phyloP scores from a whole-genome alignment of 169 alveolate genomes.

The Plasmodium blacklocki region DNA sequence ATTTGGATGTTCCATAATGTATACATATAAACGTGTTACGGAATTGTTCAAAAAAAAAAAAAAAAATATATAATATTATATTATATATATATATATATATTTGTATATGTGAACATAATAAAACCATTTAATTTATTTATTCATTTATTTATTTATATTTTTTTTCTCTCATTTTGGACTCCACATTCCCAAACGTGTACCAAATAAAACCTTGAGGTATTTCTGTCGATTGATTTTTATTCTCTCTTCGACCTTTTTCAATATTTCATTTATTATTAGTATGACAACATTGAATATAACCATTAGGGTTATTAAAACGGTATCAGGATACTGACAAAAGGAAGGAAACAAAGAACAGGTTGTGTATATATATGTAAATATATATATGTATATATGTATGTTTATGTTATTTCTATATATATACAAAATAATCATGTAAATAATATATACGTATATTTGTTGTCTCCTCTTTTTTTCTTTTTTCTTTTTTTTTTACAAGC shows the following conservation, averaged over 20 bases:
- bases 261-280: conserved; percentile 36
- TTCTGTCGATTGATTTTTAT: conserved; percentile 61
- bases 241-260: conserved; percentile 59
- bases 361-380: not conserved
- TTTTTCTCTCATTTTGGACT: conserved; percentile 56
- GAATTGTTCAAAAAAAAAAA: no score
- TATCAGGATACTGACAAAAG: conserved; percentile 33
- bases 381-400: not conserved
- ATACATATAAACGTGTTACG: no score
- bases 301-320: conserved; percentile 16
- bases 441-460: not conserved
- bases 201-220: conserved; percentile 74
- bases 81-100: no score
- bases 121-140: not conserved
- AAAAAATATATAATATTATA: no score
- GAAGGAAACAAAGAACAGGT: not conserved
- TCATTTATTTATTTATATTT: not conserved
- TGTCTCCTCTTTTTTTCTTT: no score
- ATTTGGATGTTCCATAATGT: no score
- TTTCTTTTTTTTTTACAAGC: no score
- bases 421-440: no score
- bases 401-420: no score
- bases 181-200: conserved; percentile 80
- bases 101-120: no score
- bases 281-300: conserved; percentile 5